phyloP scores from a whole-genome alignment of 306 rosid species.

The Dryas alaskensis region DNA sequence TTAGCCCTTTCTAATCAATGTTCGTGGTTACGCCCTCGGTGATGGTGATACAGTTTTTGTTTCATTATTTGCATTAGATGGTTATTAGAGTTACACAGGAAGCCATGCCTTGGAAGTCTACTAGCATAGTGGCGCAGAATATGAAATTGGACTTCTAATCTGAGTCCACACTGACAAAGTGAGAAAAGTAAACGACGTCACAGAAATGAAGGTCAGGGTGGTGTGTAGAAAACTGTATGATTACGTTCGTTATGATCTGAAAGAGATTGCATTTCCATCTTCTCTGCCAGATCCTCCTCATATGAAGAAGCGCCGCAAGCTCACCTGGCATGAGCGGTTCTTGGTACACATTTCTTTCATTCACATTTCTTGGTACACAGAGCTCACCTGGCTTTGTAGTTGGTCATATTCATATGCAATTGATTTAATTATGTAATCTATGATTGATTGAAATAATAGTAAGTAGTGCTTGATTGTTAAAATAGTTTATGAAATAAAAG shows the following conservation, averaged over 20 bases:
- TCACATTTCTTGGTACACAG: neutral
- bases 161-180: neutral
- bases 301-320: slow-evolving; percentile 58
- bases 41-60: too few species aligned
- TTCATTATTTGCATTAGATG: neutral
- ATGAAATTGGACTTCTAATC: neutral
- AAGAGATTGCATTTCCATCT: slow-evolving; percentile 86
- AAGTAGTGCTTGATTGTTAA: neutral
- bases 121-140: neutral
- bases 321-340: slow-evolving; percentile 61
- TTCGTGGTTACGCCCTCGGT: too few species aligned
- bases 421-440: neutral
- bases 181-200: neutral
- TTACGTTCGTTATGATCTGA: slow-evolving; percentile 74
- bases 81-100: neutral
- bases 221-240: slow-evolving; percentile 61
- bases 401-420: too few species aligned
- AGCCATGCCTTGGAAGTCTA: neutral
- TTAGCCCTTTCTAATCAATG: too few species aligned
- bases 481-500: neutral
- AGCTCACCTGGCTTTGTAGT: too few species aligned
- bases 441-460: neutral
- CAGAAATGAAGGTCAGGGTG: slow-evolving; percentile 64
- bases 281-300: slow-evolving; percentile 89
- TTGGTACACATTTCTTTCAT: slow-evolving; percentile 36